Evolutionary conservation across 768 basidiomycete species (phyloP).

Genomic region (Russula griseocarnosa): DNA sequence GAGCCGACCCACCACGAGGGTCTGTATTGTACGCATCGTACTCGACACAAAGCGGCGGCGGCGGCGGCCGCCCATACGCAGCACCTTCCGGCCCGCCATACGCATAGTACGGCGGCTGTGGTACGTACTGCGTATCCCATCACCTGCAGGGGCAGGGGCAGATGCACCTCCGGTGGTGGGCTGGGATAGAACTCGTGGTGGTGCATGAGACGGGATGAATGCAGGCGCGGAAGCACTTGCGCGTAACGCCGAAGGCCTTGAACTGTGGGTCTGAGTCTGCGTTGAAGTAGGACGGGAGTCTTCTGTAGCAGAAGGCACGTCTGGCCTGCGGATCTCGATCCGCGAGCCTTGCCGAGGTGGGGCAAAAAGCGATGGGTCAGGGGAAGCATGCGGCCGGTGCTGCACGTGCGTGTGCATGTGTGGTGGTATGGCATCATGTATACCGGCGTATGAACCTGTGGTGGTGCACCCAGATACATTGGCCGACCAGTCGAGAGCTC

Average conservation of each 20-base stretch:
- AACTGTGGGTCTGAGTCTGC: too few species aligned
- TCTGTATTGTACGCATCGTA: slow-evolving; percentile 21
- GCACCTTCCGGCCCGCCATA: too few species aligned
- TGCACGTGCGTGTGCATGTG: slow-evolving; percentile 55
- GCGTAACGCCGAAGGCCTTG: too few species aligned
- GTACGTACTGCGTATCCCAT: slow-evolving; percentile 58
- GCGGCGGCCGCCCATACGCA: slow-evolving; percentile 13
- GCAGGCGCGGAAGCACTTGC: slow-evolving; percentile 18
- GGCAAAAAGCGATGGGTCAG: slow-evolving; percentile 67
- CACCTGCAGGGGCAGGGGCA: slow-evolving; percentile 39
- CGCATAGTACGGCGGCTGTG: slow-evolving; percentile 21
- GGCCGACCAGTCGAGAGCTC: too few species aligned
- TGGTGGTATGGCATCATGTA: slow-evolving; percentile 56
- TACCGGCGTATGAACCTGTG: too few species aligned
- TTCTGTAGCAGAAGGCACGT: too few species aligned
- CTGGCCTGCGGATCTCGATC: slow-evolving; percentile 68
- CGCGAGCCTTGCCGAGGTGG: slow-evolving; percentile 69
- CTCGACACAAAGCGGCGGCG: slow-evolving; percentile 20
- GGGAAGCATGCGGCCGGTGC: slow-evolving; percentile 46
- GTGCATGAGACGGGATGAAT: slow-evolving; percentile 18
- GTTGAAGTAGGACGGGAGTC: too few species aligned
- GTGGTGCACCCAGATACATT: too few species aligned
- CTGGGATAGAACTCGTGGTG: slow-evolving; percentile 33
- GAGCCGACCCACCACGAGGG: slow-evolving; percentile 8
- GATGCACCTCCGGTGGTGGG: slow-evolving; percentile 28